Conservation (phyloP, 108 stramenopile genomes). For the Aurantiochytrium sp. region DNA sequence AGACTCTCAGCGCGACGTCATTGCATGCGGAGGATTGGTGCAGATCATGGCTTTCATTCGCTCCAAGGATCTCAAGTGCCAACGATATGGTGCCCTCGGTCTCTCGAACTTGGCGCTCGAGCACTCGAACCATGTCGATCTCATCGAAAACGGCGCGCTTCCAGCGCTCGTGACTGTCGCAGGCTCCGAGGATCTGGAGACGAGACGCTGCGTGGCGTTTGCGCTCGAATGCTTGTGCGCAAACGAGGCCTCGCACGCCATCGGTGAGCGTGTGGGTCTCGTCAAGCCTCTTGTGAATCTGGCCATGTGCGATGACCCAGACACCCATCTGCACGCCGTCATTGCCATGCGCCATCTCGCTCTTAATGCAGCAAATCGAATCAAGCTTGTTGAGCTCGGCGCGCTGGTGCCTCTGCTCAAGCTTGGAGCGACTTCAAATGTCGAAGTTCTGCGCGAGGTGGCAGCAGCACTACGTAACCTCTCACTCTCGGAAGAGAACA, state of each 20-base stretch:
- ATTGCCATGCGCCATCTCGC: conserved; percentile 57
- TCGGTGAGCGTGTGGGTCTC: conserved; percentile 58
- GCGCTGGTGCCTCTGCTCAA: conserved; percentile 40
- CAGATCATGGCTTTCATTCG: conserved; percentile 50
- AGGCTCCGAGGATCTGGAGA: conserved; percentile 44
- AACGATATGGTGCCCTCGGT: conserved; percentile 53
- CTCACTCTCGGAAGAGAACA: conserved; percentile 42
- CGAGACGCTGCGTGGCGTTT: conserved; percentile 58
- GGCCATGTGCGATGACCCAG: conserved; percentile 41
- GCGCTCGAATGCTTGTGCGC: conserved; percentile 52
- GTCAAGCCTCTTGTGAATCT: conserved; percentile 46
- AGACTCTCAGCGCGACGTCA: conserved; percentile 55
- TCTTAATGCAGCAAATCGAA: conserved; percentile 44
- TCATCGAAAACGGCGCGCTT: conserved; percentile 54
- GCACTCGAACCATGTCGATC: conserved; percentile 47
- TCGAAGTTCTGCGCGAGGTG: conserved; percentile 54
- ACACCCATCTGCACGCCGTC: conserved; percentile 57
- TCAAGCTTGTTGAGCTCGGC: conserved; percentile 55
- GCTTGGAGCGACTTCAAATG: not conserved
- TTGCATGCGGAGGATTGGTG: conserved; percentile 40
- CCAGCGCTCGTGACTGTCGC: conserved; percentile 35
- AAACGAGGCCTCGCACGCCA: conserved; percentile 53
- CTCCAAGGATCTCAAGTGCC: conserved; percentile 41
- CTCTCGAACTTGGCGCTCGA: conserved; percentile 52
- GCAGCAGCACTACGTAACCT: conserved; percentile 55